These are phyloP conservation scores for Fallopia convolvulus DNA, from an alignment of 148 eudicot genomes.

Conservation along the genomic window DNA sequence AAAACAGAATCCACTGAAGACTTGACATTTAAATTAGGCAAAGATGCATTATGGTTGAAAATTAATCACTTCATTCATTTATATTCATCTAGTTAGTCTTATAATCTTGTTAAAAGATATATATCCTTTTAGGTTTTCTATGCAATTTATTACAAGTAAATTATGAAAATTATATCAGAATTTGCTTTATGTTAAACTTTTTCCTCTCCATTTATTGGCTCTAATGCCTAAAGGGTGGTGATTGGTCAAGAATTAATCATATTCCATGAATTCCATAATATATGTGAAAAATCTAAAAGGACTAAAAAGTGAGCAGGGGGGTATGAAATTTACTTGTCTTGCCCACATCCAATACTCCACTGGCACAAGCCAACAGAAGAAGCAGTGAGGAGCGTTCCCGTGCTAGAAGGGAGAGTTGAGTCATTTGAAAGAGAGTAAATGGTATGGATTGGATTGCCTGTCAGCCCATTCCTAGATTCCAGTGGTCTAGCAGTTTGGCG, in stretches of 20 bases:
- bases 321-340: conserved; percentile 38
- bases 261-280: too few relatives aligned
- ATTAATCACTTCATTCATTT: not conserved
- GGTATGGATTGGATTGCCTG: conserved; percentile 64
- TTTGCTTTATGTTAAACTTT: too few relatives aligned
- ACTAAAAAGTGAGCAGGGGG: not conserved
- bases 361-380: conserved; percentile 78
- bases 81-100: too few relatives aligned
- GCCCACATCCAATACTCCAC: conserved; percentile 58
- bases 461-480: conserved; percentile 53
- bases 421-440: conserved; percentile 41
- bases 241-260: too few relatives aligned
- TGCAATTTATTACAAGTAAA: too few relatives aligned
- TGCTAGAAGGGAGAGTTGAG: conserved; percentile 30
- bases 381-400: conserved; percentile 59
- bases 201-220: too few relatives aligned
- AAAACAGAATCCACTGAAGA: not conserved
- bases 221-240: too few relatives aligned
- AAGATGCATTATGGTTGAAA: not conserved
- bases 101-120: too few relatives aligned
- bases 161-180: too few relatives aligned
- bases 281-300: too few relatives aligned
- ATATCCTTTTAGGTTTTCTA: too few relatives aligned
- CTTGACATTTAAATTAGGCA: not conserved
- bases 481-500: conserved; percentile 64